Evolutionary conservation across 2,329 filamentous ascomycete species (phyloP).

Genomic region (Fusarium sacchari): DNA sequence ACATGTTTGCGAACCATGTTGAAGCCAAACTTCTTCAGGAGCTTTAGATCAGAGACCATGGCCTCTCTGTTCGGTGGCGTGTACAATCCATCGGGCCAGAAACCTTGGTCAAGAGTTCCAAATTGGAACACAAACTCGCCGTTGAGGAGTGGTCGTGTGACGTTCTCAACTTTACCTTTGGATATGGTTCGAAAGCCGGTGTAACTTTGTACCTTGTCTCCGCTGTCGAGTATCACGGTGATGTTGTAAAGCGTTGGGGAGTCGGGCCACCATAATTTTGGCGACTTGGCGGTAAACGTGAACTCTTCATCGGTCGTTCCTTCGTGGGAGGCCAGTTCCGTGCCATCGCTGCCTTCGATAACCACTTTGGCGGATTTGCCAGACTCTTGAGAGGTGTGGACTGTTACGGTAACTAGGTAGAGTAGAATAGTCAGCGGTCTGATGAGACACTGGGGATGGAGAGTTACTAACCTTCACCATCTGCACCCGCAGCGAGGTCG

Average conservation of each 20-base stretch:
- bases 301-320: slow-evolving; percentile 60
- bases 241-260: slow-evolving; percentile 73
- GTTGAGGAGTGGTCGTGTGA: slow-evolving; percentile 72
- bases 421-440: background rate
- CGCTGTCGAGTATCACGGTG: slow-evolving; percentile 58
- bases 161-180: slow-evolving; percentile 63
- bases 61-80: slow-evolving; percentile 72
- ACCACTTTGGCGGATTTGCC: background rate
- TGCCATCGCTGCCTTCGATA: background rate
- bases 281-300: slow-evolving; percentile 63
- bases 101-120: slow-evolving; percentile 76
- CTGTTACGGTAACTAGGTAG: slow-evolving; percentile 6
- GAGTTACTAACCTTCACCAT: slow-evolving; percentile 1
- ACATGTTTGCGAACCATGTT: slow-evolving; percentile 79
- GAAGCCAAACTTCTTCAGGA: slow-evolving; percentile 73
- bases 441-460: accelerated
- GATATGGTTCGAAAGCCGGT: slow-evolving; percentile 75
- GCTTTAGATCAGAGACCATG: slow-evolving; percentile 72
- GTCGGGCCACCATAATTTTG: slow-evolving; percentile 72
- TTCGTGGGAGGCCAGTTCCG: background rate
- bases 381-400: background rate
- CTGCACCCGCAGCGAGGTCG: slow-evolving; percentile 64
- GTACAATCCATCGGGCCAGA: slow-evolving; percentile 76
- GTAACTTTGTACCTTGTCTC: slow-evolving; percentile 70
- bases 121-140: slow-evolving; percentile 75